phyloP scores from a whole-genome alignment of 164 flowering plant genomes.

The Akebia trifoliata region DNA sequence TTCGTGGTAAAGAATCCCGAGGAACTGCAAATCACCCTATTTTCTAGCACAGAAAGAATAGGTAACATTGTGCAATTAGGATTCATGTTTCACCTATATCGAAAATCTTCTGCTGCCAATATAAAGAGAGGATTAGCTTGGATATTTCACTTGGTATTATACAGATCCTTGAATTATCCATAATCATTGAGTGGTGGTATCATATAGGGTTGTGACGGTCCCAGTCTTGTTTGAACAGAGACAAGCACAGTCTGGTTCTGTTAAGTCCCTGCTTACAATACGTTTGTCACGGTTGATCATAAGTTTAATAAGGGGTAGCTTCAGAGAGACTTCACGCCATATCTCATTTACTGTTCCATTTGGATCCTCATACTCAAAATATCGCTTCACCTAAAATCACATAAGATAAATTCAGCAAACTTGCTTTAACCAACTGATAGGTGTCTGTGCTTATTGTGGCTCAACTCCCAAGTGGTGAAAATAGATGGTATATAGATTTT shows the following conservation, averaged over 20 bases:
- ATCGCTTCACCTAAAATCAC: constrained; percentile 57
- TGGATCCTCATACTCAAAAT: constrained; percentile 69
- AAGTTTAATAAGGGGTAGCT: constrained; percentile 69
- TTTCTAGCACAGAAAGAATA: too few species aligned
- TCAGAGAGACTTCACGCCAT: constrained; percentile 85
- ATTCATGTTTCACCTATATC: too few species aligned
- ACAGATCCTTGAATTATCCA: too few species aligned
- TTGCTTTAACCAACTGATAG: constrained; percentile 1
- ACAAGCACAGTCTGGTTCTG: constrained; percentile 71
- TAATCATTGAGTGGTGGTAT: not conserved
- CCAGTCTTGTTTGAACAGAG: constrained; percentile 65
- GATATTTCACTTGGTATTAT: too few species aligned
- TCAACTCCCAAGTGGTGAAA: not conserved
- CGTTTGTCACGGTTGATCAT: constrained; percentile 91
- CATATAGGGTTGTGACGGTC: constrained; percentile 15
- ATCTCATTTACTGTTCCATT: constrained; percentile 84
- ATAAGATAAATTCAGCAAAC: not conserved
- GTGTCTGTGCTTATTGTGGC: not conserved
- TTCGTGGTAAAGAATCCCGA: too few species aligned
- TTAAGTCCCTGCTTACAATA: constrained; percentile 47
- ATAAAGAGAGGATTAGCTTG: too few species aligned
- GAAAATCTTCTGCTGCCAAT: too few species aligned
- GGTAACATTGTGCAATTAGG: too few species aligned
- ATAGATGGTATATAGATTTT: too few species aligned
- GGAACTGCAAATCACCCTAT: too few species aligned